These are phyloP conservation scores for Westerdykella ornata DNA, from an alignment of 2,329 filamentous ascomycete species.

Conservation along the genomic window DNA sequence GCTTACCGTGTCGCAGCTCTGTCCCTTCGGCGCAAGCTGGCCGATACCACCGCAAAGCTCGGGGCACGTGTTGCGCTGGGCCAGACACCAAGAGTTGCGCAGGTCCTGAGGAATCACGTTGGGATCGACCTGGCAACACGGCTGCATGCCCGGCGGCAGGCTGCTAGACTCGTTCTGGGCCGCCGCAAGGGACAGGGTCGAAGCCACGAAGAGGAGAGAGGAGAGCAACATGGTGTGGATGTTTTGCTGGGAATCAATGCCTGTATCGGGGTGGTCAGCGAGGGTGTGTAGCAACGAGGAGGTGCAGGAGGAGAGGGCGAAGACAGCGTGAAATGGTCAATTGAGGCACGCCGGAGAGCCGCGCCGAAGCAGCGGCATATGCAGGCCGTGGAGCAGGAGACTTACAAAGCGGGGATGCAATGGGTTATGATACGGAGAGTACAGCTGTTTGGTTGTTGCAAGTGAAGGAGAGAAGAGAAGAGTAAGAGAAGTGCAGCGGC, in stretches of 20 bases:
- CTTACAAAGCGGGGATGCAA: no score
- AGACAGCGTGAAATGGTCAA: no score
- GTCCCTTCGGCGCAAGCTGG: constrained; percentile 38
- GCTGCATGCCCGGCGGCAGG: constrained; percentile 24
- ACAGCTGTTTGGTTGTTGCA: no score
- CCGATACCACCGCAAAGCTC: constrained; percentile 49
- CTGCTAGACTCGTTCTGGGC: constrained; percentile 40
- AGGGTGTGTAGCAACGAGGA: neutral
- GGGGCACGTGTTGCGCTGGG: constrained; percentile 54
- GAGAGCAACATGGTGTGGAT: constrained; percentile 43
- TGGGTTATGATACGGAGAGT: no score
- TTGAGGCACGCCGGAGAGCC: neutral
- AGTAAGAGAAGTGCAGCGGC: constrained; percentile 61
- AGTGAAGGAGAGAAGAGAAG: no score
- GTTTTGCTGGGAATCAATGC: constrained; percentile 34
- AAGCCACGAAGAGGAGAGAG: constrained; percentile 41
- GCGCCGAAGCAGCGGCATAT: no score
- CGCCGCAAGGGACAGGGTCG: constrained; percentile 42
- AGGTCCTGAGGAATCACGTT: constrained; percentile 32
- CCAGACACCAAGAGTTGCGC: constrained; percentile 51
- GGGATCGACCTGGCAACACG: constrained; percentile 41
- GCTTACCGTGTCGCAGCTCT: constrained; percentile 54
- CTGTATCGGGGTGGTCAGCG: constrained; percentile 12
- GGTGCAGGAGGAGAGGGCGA: neutral
- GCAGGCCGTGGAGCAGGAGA: no score